Base-by-base conservation (phyloP, 805 yeast species). In the Kuraishia cidri region DNA sequence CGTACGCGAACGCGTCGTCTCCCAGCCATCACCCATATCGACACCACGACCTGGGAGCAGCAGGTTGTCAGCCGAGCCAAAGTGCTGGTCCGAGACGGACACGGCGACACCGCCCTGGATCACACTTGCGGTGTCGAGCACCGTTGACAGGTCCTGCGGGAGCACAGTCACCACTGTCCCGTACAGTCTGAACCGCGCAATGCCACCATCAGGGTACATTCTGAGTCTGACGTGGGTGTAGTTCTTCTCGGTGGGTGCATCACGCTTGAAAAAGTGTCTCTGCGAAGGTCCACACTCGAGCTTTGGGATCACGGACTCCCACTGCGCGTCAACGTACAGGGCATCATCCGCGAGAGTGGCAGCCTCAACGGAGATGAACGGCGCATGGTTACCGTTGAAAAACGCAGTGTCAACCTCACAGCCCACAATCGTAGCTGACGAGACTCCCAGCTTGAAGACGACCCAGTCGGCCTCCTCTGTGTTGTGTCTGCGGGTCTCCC, bases 11-110 rank as follows among this genome's bases (percentile, higher is more conserved):
- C 98, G 75, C 46, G 73, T 75, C 16, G 98, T 90, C 55, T 90
- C 98, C 98, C 98, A 90, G 10, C 98, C 98, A 51, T 92, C 97
- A 32, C 92, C 75, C 97, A 90, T 90, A 56, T 90, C 96, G 46
- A 69, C 73, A 33, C 98, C 98, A 39, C 97, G 75, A 11, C 97
- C 97, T 2, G 97, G 97, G 35, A 90, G 64, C 36, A 90, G 61
- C 40, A 90, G 63, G 60, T 90, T 90, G 54, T 84, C 94, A 24
- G 88, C 94, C 29, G 90, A 72, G 24, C 96, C 94, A 50, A 90
- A 90, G 60, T 88, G 97, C 62, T 90, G 95, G 60, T 92, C 96
- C 2, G 94, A 80, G 45, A 72, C 75, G 9, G 75, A 64, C 26
- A 85, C 75, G 17, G 90, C 90, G 23, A 86, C 88, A 41, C 95